Base-by-base conservation (phyloP, 2,329 filamentous ascomycete genomes). In the Claviceps capensis region DNA sequence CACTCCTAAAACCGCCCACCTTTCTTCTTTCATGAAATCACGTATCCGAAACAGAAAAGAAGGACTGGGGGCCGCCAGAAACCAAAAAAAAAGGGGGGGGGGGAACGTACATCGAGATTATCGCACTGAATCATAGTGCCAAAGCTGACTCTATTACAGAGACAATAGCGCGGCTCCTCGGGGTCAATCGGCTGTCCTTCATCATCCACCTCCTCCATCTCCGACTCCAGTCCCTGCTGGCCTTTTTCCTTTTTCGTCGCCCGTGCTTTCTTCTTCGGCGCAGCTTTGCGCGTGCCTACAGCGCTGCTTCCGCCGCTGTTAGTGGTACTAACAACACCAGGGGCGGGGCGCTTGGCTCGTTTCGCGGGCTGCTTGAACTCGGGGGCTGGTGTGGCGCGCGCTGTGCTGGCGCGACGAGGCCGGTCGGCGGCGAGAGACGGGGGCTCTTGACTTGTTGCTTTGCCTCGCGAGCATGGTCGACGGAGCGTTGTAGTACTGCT, bases 101-200 rank as follows among this genome's bases (percentile, higher is more conserved):
- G 19, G 44, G 52, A 51, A 70, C 81, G 78, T 70, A 86, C 83
- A 67, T 87, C 83, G 45, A 79, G 72, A 60, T 88, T 88, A 61
- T 91, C 86, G 67, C 87, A 93, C 55, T 81, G 79, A 63, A 93
- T 87, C 87, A 93, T 93, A 19, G 77, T 82, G 50, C 87, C 87
- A 63, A 83, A 90, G 64, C 85, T 88, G 50, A 93, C 85, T 53
- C 86, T 75, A 59, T 87, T 85, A 66, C 87, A 93, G 51, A 84
- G 66, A 62, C 87, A 93, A 65, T 93, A 93, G 56, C 79, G 73
- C 43, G 82, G 78, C 70, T 93, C 87, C 52, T 88, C 71, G 0
- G 85, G 83, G 62, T 89, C 85, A 61, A 90, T 85, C 26, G 78
- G 68, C 54, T 83, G 83, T 11, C 81, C 81, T 56, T 85, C 81